Base-by-base conservation (phyloP, 225 moss, liverwort and hornwort species). In the Marchantia polymorpha region DNA sequence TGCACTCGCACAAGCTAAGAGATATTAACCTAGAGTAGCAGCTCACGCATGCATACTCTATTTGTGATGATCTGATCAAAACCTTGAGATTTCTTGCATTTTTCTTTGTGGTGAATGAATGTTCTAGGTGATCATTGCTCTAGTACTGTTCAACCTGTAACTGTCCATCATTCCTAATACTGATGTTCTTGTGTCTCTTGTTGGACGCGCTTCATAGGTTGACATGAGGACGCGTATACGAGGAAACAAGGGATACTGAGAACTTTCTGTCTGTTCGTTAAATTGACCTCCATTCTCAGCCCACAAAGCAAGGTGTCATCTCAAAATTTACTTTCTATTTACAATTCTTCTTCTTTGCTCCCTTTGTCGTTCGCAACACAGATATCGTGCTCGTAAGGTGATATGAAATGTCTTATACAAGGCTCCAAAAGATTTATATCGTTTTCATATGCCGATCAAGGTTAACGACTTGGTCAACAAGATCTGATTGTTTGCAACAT, bases 221-320 rank as follows among this genome's bases (percentile, higher is more conserved):
- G 87, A 87, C 69, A 87, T 87, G 87, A 78, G 87, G 70, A 87
- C 87, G 8, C 84, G 87, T 6, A 87, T 87, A 52, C 84, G 87
- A 53, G 87, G 87, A 27, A 87, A 87, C 64, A 87, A 87, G 65
- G 87, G 87, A 13, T 87, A 87, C 78, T 87, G 52, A 78, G 12
- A 58, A 64, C 75, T 58, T 15, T 58, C 5, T 8, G 39, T 31
- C 31, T 27, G 67, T 12, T 67, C 12, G 67, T 67, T 29, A 7
- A 6, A 25, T 67, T 67, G 12, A 31, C 27, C 29, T 15, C 12
- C 67, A 26, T 7, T 67, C 12, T 0, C 30, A 12, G 67, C 11
- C 27, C 67, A 29, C 27, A 10, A 31, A 67, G 13, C 29, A 31
- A 67, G 67, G 67, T 67, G 15, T 31, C 31, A 8, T 56, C 56